Conservation (phyloP, 2,329 filamentous ascomycete genomes). For the Zalaria sp. region DNA sequence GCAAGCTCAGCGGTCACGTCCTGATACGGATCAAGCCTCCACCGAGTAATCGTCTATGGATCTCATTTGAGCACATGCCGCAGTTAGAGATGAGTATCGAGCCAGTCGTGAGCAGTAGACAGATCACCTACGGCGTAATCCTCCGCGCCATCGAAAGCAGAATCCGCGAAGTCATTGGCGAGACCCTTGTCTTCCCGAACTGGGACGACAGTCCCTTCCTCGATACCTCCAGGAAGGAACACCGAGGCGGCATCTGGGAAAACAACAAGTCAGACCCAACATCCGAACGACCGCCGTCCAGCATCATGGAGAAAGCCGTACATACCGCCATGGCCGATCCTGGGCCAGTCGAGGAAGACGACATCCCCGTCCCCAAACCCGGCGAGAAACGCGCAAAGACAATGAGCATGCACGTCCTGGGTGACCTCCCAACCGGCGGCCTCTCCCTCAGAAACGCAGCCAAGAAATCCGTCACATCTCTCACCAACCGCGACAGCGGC, state of each 20-base stretch:
- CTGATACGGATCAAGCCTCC: conserved; percentile 84
- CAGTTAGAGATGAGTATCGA: conserved; percentile 91
- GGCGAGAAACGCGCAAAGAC: conserved; percentile 7
- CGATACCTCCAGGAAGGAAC: conserved; percentile 60
- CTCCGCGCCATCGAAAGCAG: conserved; percentile 86
- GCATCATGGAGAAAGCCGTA: conserved; percentile 1
- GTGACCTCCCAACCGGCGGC: conserved; percentile 3
- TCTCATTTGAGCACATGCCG: conserved; percentile 86
- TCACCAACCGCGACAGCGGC: conserved; percentile 12
- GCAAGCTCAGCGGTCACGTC: conserved; percentile 71
- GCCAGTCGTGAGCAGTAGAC: conserved; percentile 84
- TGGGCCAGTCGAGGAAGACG: conserved; percentile 1
- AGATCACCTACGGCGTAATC: conserved; percentile 90
- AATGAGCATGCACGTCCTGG: conserved; percentile 11
- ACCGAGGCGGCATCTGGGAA: conserved; percentile 74
- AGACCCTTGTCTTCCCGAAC: conserved; percentile 81
- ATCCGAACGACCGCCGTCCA: background rate
- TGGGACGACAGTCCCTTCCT: conserved; percentile 96
- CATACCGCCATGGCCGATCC: conserved; percentile 1
- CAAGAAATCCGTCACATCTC: conserved; percentile 9
- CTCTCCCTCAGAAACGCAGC: conserved; percentile 5
- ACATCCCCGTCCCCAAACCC: conserved; percentile 1
- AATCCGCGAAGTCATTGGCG: conserved; percentile 85
- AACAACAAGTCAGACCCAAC: conserved; percentile 10
- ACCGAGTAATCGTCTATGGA: conserved; percentile 91